Percentiles rank a stretch among this genome's conserved stretches.
Conservation (phyloP, 2,329 filamentous ascomycete genomes). For the Fusarium hostae region DNA sequence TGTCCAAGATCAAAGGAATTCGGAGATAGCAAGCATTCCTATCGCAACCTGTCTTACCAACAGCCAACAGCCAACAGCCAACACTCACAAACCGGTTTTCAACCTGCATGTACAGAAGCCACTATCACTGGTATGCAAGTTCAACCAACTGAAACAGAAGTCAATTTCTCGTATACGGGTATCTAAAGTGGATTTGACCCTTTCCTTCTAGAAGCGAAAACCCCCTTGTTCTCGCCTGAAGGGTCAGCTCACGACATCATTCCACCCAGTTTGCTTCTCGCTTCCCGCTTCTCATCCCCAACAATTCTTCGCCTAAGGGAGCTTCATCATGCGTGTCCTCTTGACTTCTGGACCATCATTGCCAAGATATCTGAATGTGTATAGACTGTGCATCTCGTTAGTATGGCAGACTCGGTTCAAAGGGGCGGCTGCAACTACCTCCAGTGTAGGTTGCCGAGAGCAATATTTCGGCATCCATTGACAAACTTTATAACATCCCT, state of each 20-base stretch:
- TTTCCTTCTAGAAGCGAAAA: not conserved
- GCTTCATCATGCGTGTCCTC: constrained; percentile 22
- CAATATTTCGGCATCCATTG: constrained; percentile 25
- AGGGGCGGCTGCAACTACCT: not conserved
- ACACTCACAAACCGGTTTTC: too few relatives aligned
- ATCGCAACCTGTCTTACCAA: not conserved
- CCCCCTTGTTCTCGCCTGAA: not conserved
- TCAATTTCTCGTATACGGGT: not conserved
- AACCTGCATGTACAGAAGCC: not conserved
- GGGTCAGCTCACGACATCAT: not conserved
- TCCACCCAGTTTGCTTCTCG: not conserved
- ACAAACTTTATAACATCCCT: constrained; percentile 26
- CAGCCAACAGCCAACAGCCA: not conserved
- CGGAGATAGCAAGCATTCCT: not conserved
- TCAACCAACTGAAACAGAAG: not conserved
- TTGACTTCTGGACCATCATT: constrained; percentile 17
- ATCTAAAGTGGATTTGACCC: not conserved
- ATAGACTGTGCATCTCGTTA: not conserved
- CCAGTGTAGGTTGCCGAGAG: constrained; percentile 20
- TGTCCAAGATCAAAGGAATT: not conserved
- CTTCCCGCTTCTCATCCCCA: not conserved
- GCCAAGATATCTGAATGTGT: constrained; percentile 13
- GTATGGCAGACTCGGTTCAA: accelerated
- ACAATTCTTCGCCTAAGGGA: not conserved
- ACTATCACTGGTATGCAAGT: not conserved